phyloP scores from a whole-genome alignment of 2,329 filamentous ascomycete genomes.

The Neopestalotiopsis sp. region DNA sequence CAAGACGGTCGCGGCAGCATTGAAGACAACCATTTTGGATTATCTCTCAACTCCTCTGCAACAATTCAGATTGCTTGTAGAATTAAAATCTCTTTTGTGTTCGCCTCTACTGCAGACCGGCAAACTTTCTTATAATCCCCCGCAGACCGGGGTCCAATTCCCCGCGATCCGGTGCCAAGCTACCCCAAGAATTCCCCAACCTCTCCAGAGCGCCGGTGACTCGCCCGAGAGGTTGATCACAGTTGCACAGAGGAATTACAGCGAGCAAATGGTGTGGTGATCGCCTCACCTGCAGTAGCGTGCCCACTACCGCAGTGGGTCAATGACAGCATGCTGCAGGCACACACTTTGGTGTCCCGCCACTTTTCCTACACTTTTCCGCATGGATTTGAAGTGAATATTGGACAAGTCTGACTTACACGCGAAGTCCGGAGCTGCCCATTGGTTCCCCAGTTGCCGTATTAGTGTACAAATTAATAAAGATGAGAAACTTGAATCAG shows the following conservation, averaged over 20 bases:
- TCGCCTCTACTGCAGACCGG: background rate
- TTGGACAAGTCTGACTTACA: background rate
- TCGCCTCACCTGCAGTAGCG: conserved; percentile 16
- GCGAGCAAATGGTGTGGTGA: conserved; percentile 4
- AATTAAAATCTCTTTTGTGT: background rate
- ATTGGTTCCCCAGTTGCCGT: background rate
- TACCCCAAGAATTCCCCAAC: conserved; percentile 9
- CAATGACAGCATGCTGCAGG: background rate
- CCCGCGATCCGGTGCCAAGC: conserved; percentile 7
- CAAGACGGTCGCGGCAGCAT: background rate
- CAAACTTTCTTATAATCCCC: conserved; percentile 10
- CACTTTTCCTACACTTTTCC: conserved; percentile 12
- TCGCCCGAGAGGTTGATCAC: background rate
- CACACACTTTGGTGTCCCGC: background rate
- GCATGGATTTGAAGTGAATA: background rate
- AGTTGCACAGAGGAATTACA: background rate
- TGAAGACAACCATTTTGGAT: background rate
- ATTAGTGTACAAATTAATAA: background rate
- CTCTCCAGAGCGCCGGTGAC: background rate
- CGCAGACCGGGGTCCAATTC: background rate
- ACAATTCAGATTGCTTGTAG: background rate
- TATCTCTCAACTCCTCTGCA: background rate
- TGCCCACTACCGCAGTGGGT: background rate
- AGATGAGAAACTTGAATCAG: background rate
- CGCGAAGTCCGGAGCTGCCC: background rate